Evolutionary conservation across 148 eudicot genomes (phyloP), one percentile per base, ranked within the genome.

Genomic region (Rhododendron simsii): DNA sequence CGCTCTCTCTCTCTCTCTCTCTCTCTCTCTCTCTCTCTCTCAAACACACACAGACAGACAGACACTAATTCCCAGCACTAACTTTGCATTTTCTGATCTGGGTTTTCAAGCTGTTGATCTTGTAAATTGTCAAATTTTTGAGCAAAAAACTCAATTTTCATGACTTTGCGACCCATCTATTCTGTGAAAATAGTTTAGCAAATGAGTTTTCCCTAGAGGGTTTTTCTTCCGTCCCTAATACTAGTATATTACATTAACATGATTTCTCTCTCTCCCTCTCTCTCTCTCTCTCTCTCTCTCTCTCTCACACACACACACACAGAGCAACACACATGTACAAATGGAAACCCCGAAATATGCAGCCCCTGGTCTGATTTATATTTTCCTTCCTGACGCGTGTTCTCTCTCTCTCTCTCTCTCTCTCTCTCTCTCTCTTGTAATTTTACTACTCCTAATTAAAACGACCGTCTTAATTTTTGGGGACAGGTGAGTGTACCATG

Each of bases 401-500:
- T 13, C 0, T 41, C 0, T 41, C 45, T 47, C 48, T 47, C 48
- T 47, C 63, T 57, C 63, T 57, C 20, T 55, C 14, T 51, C 15
- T 51, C 55, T 51, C 63, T 57, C 63, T 57, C 20, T 55, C 14
- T 51, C 15, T 51, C 55, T 51, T 0, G 12, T 13, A 53, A 53
- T 53, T 53, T 53, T 53, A 15, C 4, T 47, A 47, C 11, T 47
- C 0, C 11, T 9, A 47, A 53, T 51, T 12, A 51, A 53, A 63
- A 63, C n/a, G 21, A 8, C 30, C 28, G 7, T 10, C 26, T 10
- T 67, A 67, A 67, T 71, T 71, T 4, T 30, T 71, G 47, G 50
- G 11, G 1, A 84, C 92, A 96, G 98, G 98, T 94, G 87, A 96
- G 96, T 91, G 98, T 96, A 65, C 98, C 98, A 90, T 93, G 93